These are phyloP conservation scores for Dendrobium catenatum DNA, from an alignment of 106 monocot genomes.

Conservation along the genomic window DNA sequence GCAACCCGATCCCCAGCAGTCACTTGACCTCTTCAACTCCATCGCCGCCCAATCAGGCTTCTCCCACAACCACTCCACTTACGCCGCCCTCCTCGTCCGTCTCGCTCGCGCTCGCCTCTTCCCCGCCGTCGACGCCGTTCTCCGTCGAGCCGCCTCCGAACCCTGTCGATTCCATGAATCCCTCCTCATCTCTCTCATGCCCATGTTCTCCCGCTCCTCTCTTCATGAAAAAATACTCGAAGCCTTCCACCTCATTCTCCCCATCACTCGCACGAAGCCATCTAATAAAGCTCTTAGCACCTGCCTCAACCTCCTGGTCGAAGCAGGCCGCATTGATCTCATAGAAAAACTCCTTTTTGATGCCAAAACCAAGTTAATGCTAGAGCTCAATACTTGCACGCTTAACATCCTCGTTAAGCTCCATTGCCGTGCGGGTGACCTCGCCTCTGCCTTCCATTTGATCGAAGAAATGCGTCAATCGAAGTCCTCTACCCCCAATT, in stretches of 20 bases:
- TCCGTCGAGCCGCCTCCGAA: slow-evolving; percentile 39
- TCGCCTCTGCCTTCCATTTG: slow-evolving; percentile 39
- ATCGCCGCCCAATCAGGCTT: slow-evolving; percentile 46
- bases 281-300: slow-evolving; percentile 61
- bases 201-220: slow-evolving; percentile 37
- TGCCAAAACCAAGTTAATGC: slow-evolving; percentile 8
- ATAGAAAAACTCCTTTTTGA: slow-evolving; percentile 32
- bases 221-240: slow-evolving; percentile 22
- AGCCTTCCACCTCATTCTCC: slow-evolving; percentile 40
- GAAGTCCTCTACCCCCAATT: slow-evolving; percentile 30
- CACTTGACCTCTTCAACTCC: slow-evolving; percentile 79
- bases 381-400: slow-evolving; percentile 50
- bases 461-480: slow-evolving; percentile 43
- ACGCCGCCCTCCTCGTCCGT: slow-evolving; percentile 60
- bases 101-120: slow-evolving; percentile 49
- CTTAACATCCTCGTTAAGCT: slow-evolving; percentile 75
- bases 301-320: slow-evolving; percentile 58
- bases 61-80: slow-evolving; percentile 73
- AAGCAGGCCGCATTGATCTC: slow-evolving; percentile 40
- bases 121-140: slow-evolving; percentile 43
- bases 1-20: slow-evolving; percentile 46
- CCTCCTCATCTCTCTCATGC: slow-evolving; percentile 53
- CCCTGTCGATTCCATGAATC: slow-evolving; percentile 67
- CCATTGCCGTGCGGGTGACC: slow-evolving; percentile 27
- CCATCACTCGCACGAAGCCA: slow-evolving; percentile 48